A percentile compares a stretch with the other conserved stretches of the same genome.
Evolutionary conservation across 2,329 filamentous ascomycete species (phyloP).

Genomic region (Sporothrix brunneoviolacea): DNA sequence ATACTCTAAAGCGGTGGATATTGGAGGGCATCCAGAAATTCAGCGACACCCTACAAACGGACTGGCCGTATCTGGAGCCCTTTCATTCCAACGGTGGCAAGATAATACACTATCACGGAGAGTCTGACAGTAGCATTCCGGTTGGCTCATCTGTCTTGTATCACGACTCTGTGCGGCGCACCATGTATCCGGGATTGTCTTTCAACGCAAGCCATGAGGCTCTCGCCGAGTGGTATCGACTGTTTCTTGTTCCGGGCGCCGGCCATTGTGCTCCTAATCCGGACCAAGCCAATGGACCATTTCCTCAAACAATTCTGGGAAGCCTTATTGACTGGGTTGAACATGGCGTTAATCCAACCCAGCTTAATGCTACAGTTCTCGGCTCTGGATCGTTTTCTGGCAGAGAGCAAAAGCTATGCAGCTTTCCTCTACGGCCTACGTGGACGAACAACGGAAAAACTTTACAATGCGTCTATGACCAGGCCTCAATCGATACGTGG

Average conservation of each 20-base stretch:
- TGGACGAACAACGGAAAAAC: neutral
- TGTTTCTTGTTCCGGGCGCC: conserved; percentile 40
- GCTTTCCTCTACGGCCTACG: neutral
- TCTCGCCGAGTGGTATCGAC: conserved; percentile 30
- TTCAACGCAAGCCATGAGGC: conserved; percentile 29
- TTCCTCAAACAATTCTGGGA: conserved; percentile 17
- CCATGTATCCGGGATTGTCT: conserved; percentile 32
- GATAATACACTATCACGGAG: conserved; percentile 46
- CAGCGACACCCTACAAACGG: conserved; percentile 38
- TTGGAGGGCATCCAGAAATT: conserved; percentile 40
- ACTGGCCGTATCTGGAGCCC: conserved; percentile 37
- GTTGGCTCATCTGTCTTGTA: conserved; percentile 36
- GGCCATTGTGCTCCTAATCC: conserved; percentile 40
- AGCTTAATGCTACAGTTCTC: conserved; percentile 27
- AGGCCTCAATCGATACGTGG: conserved; percentile 16
- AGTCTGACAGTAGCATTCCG: conserved; percentile 42
- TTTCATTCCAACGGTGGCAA: conserved; percentile 42
- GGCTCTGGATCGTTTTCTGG: neutral
- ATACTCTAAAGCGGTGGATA: conserved; percentile 45
- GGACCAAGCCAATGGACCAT: conserved; percentile 38
- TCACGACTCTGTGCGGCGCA: conserved; percentile 40
- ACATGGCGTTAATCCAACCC: conserved; percentile 36
- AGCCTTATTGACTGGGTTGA: conserved; percentile 41
- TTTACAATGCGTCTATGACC: conserved; percentile 15
- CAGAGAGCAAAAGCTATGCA: neutral